Conservation (phyloP, 306 rosid species). For the Cicer cuneatum region DNA sequence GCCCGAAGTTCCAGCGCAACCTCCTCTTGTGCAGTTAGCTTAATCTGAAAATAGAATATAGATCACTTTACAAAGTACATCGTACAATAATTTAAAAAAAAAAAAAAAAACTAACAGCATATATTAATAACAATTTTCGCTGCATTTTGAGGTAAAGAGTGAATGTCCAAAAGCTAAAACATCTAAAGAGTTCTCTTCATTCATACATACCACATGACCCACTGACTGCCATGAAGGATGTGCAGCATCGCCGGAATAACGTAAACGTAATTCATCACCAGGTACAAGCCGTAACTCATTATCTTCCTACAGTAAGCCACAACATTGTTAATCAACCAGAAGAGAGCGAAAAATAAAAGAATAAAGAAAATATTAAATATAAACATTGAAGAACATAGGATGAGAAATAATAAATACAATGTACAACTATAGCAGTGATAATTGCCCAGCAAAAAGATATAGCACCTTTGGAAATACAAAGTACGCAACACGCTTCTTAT, state of each 20-base stretch:
- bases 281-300: constrained; percentile 98
- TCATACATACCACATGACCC: constrained; percentile 88
- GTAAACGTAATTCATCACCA: constrained; percentile 95
- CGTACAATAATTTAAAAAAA: constrained; percentile 6
- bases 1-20: constrained; percentile 98
- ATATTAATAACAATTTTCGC: neutral
- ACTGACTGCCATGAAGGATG: constrained; percentile 99
- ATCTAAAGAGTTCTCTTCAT: neutral
- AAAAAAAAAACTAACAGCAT: constrained; percentile 13
- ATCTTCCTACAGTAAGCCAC: constrained; percentile 75
- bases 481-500: constrained; percentile 97
- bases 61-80: constrained; percentile 11
- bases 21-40: constrained; percentile 97
- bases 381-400: constrained; percentile 11
- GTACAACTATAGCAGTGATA: constrained; percentile 2
- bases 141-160: neutral
- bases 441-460: neutral
- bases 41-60: constrained; percentile 66
- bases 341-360: constrained; percentile 9
- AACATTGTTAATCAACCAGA: constrained; percentile 27
- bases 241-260: constrained; percentile 99
- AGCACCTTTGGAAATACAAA: constrained; percentile 95
- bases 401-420: constrained; percentile 2
- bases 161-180: neutral
- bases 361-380: constrained; percentile 23